Conservation (phyloP, 257 asterid genomes). For the Plantago major region DNA sequence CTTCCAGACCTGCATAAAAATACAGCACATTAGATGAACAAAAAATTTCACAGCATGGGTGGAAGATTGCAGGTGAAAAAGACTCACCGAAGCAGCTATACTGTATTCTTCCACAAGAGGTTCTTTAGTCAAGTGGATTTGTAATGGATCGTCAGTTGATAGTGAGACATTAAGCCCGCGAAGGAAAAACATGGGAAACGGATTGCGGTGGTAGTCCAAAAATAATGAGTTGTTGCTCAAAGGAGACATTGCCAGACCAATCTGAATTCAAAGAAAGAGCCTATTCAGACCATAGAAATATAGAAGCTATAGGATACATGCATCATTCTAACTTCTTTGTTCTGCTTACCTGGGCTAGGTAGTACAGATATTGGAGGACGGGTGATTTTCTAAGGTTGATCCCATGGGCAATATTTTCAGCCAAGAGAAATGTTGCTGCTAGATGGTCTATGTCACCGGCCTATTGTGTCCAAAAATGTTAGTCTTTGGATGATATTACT, state of each 20-base stretch:
- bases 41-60: neutral
- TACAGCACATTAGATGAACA: constrained; percentile 5
- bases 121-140: constrained; percentile 95
- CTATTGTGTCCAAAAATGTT: constrained; percentile 34
- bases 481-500: constrained; percentile 14
- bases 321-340: constrained; percentile 5
- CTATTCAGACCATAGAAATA: constrained; percentile 21
- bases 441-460: constrained; percentile 98
- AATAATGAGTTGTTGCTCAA: constrained; percentile 94
- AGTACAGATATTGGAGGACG: constrained; percentile 86
- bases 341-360: constrained; percentile 80
- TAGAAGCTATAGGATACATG: constrained; percentile 3
- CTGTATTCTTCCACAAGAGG: constrained; percentile 98
- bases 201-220: constrained; percentile 96
- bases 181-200: constrained; percentile 81
- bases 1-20: constrained; percentile 79
- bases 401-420: constrained; percentile 94
- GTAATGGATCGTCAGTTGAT: constrained; percentile 95
- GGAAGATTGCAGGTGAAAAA: neutral
- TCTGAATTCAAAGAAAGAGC: constrained; percentile 39
- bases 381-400: constrained; percentile 93
- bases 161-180: constrained; percentile 96
- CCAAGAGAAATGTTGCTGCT: constrained; percentile 85
- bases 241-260: constrained; percentile 99
- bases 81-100: constrained; percentile 95